phyloP scores from a whole-genome alignment of 805 yeast species.

The Ogataea thermomethanolica region DNA sequence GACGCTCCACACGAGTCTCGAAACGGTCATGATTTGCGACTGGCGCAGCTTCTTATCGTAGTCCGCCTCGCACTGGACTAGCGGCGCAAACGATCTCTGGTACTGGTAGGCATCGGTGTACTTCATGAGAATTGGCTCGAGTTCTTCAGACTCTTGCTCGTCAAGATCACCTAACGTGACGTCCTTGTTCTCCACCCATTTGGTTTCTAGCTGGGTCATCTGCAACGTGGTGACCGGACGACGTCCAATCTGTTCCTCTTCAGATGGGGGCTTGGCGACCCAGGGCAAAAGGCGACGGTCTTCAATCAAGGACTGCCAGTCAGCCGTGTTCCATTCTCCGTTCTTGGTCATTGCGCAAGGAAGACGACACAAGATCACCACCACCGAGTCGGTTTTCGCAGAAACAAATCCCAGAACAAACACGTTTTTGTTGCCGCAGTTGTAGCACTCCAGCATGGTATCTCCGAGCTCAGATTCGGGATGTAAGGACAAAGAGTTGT shows the following conservation, averaged over 20 bases:
- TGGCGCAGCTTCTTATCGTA: conserved; percentile 72
- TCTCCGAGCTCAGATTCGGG: conserved; percentile 84
- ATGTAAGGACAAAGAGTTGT: conserved; percentile 70
- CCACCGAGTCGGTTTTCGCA: conserved; percentile 82
- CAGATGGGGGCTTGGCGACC: conserved; percentile 71
- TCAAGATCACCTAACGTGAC: conserved; percentile 71
- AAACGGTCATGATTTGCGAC: conserved; percentile 57
- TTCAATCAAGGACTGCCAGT: conserved; percentile 85
- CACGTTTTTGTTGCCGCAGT: conserved; percentile 79
- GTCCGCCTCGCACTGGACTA: conserved; percentile 78
- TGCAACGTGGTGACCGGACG: conserved; percentile 58
- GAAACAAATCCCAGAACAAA: conserved; percentile 83
- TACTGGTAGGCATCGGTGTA: conserved; percentile 83
- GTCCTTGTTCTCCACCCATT: conserved; percentile 71
- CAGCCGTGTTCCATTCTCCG: conserved; percentile 78
- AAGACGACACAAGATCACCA: conserved; percentile 79
- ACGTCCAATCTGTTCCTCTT: conserved; percentile 56
- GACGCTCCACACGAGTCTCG: conserved; percentile 70
- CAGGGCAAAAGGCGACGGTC: conserved; percentile 75
- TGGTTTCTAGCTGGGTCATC: conserved; percentile 68
- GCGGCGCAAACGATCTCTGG: conserved; percentile 80
- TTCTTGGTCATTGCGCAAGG: conserved; percentile 83
- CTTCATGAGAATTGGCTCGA: conserved; percentile 69
- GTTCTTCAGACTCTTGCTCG: conserved; percentile 49
- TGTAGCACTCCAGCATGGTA: conserved; percentile 81